Evolutionary conservation across 164 flowering plant species (phyloP).

Genomic region (Hamamelis virginiana): DNA sequence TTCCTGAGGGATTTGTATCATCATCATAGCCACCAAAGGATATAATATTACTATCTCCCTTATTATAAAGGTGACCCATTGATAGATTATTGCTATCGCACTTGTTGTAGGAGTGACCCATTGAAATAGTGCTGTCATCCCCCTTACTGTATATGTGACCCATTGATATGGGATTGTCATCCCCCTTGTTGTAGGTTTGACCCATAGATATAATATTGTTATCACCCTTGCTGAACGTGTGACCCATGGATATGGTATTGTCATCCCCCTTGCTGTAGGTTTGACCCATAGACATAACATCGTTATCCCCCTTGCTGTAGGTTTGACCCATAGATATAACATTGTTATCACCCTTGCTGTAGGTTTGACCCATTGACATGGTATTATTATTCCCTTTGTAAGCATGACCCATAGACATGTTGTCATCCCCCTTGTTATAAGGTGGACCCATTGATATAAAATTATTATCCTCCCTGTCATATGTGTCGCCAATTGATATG

Average conservation of each 20-base stretch:
- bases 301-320: slow-evolving; percentile 28
- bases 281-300: slow-evolving; percentile 18
- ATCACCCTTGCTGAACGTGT: slow-evolving; percentile 12
- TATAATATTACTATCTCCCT: slow-evolving; percentile 32
- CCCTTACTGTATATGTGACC: slow-evolving; percentile 17
- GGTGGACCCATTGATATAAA: slow-evolving; percentile 35
- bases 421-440: slow-evolving; percentile 22
- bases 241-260: slow-evolving; percentile 12
- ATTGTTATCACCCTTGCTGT: slow-evolving; percentile 23
- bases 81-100: slow-evolving; percentile 20
- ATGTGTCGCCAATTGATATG: slow-evolving; percentile 18
- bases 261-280: slow-evolving; percentile 6
- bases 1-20: slow-evolving; percentile 24
- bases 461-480: slow-evolving; percentile 21
- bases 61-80: slow-evolving; percentile 24
- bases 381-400: slow-evolving; percentile 16
- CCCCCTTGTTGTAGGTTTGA: slow-evolving; percentile 18
- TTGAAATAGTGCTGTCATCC: slow-evolving; percentile 14
- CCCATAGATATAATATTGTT: slow-evolving; percentile 7
- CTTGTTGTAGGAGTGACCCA: slow-evolving; percentile 21
- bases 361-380: slow-evolving; percentile 21
- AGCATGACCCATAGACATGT: slow-evolving; percentile 20
- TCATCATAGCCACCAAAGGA: slow-evolving; percentile 42
- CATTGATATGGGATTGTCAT: slow-evolving; percentile 18
- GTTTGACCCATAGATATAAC: slow-evolving; percentile 28